Evolutionary conservation across 2,329 filamentous ascomycete genomes (phyloP).

Genomic region (Nemania abortiva): DNA sequence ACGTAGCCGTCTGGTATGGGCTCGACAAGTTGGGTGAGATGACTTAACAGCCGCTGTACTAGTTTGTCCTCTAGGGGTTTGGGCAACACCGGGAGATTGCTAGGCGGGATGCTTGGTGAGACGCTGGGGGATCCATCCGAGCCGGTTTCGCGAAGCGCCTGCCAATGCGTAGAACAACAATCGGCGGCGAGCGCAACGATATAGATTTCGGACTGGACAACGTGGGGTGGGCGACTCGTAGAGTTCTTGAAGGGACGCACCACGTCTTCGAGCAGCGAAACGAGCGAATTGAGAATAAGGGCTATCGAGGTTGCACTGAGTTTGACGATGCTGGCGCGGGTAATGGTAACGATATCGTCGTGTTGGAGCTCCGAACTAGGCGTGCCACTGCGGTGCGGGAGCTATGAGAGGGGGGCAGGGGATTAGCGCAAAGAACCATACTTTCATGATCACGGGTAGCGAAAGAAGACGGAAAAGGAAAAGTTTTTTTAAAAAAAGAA

Average conservation of each 20-base stretch:
- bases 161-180: constrained; percentile 73
- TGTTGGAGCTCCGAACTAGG: constrained; percentile 67
- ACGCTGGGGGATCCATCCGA: constrained; percentile 37
- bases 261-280: constrained; percentile 70
- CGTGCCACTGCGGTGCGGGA: constrained; percentile 73
- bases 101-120: constrained; percentile 14
- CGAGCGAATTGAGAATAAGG: constrained; percentile 67
- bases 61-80: constrained; percentile 63
- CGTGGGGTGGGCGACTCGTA: constrained; percentile 67
- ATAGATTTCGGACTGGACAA: constrained; percentile 74
- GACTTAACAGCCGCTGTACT: constrained; percentile 67
- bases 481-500: neutral
- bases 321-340: constrained; percentile 70
- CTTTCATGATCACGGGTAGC: neutral
- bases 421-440: constrained; percentile 37
- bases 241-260: constrained; percentile 65
- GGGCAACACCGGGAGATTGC: constrained; percentile 44
- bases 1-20: constrained; percentile 69
- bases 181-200: constrained; percentile 73
- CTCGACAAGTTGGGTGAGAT: constrained; percentile 67
- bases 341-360: constrained; percentile 72
- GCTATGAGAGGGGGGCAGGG: constrained; percentile 51
- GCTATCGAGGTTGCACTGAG: constrained; percentile 67
- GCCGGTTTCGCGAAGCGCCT: constrained; percentile 54
- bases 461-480: neutral